Percentiles rank a stretch among this genome's conserved stretches.
Conservation (phyloP, 306 rosid genomes). For the Clitoria ternatea region DNA sequence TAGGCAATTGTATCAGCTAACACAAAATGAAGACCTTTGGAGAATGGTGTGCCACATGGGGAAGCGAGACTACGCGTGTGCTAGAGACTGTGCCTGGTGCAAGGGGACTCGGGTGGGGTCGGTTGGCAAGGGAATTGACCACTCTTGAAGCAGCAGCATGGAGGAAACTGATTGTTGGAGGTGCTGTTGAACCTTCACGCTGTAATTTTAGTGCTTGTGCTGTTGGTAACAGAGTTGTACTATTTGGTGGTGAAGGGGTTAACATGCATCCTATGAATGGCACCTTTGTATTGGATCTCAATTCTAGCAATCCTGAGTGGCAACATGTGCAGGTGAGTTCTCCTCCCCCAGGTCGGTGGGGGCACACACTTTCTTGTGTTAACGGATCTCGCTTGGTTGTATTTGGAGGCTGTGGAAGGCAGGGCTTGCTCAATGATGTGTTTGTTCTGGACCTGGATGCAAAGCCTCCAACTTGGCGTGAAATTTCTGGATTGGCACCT, state of each 20-base stretch:
- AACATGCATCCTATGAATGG: slow-evolving; percentile 99
- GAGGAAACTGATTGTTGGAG: slow-evolving; percentile 93
- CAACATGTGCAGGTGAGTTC: slow-evolving; percentile 97
- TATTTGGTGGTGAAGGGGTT: slow-evolving; percentile 98
- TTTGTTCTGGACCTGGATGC: slow-evolving; percentile 93
- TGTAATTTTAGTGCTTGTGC: slow-evolving; percentile 99
- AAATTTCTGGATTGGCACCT: slow-evolving; percentile 97
- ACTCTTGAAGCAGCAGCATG: slow-evolving; percentile 99
- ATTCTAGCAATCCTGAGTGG: slow-evolving; percentile 92
- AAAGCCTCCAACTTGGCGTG: slow-evolving; percentile 97
- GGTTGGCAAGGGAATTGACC: slow-evolving; percentile 88
- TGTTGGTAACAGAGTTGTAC: slow-evolving; percentile 94
- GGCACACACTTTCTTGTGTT: slow-evolving; percentile 95
- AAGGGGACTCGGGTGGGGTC: slow-evolving; percentile 94
- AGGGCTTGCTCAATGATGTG: slow-evolving; percentile 97
- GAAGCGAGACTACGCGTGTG: slow-evolving; percentile 90
- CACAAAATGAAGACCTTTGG: slow-evolving; percentile 93
- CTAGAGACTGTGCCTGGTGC: slow-evolving; percentile 98
- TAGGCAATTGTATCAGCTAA: slow-evolving; percentile 63
- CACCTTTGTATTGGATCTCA: slow-evolving; percentile 89
- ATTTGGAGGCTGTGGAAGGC: slow-evolving; percentile 98
- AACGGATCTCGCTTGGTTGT: slow-evolving; percentile 94
- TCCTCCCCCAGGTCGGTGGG: slow-evolving; percentile 99
- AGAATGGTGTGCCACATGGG: slow-evolving; percentile 99
- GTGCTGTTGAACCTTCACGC: slow-evolving; percentile 96